A percentile compares a stretch with the other conserved stretches of the same genome.
These are phyloP conservation scores for Colletotrichum melonis DNA, from an alignment of 2,329 filamentous ascomycete species.

Conservation along the genomic window DNA sequence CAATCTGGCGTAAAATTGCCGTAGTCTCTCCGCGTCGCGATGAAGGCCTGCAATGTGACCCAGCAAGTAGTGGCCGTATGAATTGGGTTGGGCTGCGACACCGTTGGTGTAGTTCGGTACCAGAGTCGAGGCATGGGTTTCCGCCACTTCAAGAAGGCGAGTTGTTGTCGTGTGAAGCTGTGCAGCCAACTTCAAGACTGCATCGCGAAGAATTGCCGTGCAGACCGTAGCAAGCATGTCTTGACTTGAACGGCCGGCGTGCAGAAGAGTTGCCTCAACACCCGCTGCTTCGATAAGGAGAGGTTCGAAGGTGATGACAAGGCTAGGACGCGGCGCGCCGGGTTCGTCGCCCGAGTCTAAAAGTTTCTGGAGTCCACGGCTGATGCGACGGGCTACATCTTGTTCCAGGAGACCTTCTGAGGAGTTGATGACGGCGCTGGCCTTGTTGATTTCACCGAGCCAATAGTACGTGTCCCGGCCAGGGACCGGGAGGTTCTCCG, in stretches of 20 bases:
- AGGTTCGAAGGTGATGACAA: slow-evolving; percentile 33
- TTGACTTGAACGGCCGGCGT: slow-evolving; percentile 32
- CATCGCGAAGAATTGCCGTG: slow-evolving; percentile 19
- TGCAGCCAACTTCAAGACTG: slow-evolving; percentile 9
- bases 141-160: slow-evolving; percentile 3
- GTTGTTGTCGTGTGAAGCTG: slow-evolving; percentile 17
- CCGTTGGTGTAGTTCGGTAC: slow-evolving; percentile 31
- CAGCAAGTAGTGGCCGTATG: slow-evolving; percentile 24
- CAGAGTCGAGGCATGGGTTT: not conserved
- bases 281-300: slow-evolving; percentile 24
- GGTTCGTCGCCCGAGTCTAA: slow-evolving; percentile 17
- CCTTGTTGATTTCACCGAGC: slow-evolving; percentile 33
- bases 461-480: slow-evolving; percentile 30
- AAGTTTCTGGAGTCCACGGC: slow-evolving; percentile 14
- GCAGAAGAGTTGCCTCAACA: slow-evolving; percentile 25
- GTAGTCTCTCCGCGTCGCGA: slow-evolving; percentile 20
- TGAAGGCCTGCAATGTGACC: slow-evolving; percentile 16
- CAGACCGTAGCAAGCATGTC: slow-evolving; percentile 29
- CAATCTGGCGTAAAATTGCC: slow-evolving; percentile 19
- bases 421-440: slow-evolving; percentile 30
- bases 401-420: slow-evolving; percentile 21
- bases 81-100: slow-evolving; percentile 29
- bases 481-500: slow-evolving; percentile 19
- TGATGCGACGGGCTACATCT: not conserved
- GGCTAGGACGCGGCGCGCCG: slow-evolving; percentile 14